phyloP scores from a whole-genome alignment of 805 yeast species.

The Suhomyces pyralidae region DNA sequence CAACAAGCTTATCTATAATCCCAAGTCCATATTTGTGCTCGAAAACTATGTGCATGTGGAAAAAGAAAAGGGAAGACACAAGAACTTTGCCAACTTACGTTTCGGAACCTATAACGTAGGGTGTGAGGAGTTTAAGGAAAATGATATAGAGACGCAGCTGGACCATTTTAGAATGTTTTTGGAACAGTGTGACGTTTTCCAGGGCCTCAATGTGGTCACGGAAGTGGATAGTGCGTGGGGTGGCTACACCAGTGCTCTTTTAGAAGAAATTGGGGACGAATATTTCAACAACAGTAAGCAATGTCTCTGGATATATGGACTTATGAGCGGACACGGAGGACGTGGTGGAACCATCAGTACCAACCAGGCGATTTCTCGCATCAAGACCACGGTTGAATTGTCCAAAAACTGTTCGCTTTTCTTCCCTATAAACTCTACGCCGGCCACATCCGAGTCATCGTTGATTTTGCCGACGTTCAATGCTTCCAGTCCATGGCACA shows the following conservation, averaged over 20 bases:
- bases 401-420: slow-evolving; percentile 50
- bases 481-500: slow-evolving; percentile 42
- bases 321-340: slow-evolving; percentile 27
- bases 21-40: slow-evolving; percentile 53
- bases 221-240: slow-evolving; percentile 86
- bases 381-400: slow-evolving; percentile 44
- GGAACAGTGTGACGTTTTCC: slow-evolving; percentile 73
- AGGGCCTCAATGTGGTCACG: slow-evolving; percentile 66
- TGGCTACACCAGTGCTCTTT: slow-evolving; percentile 56
- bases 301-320: slow-evolving; percentile 35
- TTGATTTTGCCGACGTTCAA: slow-evolving; percentile 10
- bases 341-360: neutral
- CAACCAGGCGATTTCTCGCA: slow-evolving; percentile 36
- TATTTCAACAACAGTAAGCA: slow-evolving; percentile 44
- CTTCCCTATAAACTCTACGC: slow-evolving; percentile 47
- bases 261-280: slow-evolving; percentile 66
- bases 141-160: slow-evolving; percentile 28
- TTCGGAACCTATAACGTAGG: slow-evolving; percentile 59
- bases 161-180: slow-evolving; percentile 61
- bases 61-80: slow-evolving; percentile 18
- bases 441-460: neutral
- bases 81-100: slow-evolving; percentile 28
- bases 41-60: slow-evolving; percentile 33
- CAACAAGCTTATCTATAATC: slow-evolving; percentile 62
- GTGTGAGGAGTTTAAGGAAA: slow-evolving; percentile 49